Conservation (phyloP, 2,329 filamentous ascomycete genomes). For the Acephala macrosclerotiorum region DNA sequence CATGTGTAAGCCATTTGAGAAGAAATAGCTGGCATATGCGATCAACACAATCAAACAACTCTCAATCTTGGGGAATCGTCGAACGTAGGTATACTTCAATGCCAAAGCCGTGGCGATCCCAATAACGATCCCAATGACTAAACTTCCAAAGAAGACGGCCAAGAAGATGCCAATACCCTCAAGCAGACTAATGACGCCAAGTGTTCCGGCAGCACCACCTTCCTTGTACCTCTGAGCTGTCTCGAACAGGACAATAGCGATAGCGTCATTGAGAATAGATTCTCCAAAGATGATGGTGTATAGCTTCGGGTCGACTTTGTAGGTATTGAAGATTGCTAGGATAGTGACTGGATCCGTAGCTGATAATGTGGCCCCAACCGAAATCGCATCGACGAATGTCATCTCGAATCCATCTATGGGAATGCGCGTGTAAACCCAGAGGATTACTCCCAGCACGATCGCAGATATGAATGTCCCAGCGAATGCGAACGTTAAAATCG, state of each 20-base stretch:
- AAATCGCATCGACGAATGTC: slow-evolving; percentile 94
- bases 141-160: slow-evolving; percentile 92
- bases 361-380: slow-evolving; percentile 93
- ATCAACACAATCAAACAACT: slow-evolving; percentile 94
- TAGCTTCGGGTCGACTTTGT: slow-evolving; percentile 98
- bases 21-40: slow-evolving; percentile 96
- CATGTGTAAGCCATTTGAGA: slow-evolving; percentile 94
- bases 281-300: slow-evolving; percentile 99
- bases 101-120: slow-evolving; percentile 87
- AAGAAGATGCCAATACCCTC: slow-evolving; percentile 95
- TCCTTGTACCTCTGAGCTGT: slow-evolving; percentile 93
- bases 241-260: slow-evolving; percentile 98
- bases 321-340: slow-evolving; percentile 97
- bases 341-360: slow-evolving; percentile 98
- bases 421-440: slow-evolving; percentile 89
- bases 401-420: slow-evolving; percentile 86
- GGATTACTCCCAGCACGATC: slow-evolving; percentile 86
- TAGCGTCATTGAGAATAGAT: slow-evolving; percentile 96
- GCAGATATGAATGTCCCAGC: slow-evolving; percentile 97
- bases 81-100: slow-evolving; percentile 93
- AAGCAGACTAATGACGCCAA: slow-evolving; percentile 84
- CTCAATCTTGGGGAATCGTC: slow-evolving; percentile 94
- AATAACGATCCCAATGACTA: slow-evolving; percentile 87
- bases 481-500: slow-evolving; percentile 96
- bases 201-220: slow-evolving; percentile 70